Base-by-base conservation (phyloP, 768 basidiomycete species). In the Tricholoma matsutake region DNA sequence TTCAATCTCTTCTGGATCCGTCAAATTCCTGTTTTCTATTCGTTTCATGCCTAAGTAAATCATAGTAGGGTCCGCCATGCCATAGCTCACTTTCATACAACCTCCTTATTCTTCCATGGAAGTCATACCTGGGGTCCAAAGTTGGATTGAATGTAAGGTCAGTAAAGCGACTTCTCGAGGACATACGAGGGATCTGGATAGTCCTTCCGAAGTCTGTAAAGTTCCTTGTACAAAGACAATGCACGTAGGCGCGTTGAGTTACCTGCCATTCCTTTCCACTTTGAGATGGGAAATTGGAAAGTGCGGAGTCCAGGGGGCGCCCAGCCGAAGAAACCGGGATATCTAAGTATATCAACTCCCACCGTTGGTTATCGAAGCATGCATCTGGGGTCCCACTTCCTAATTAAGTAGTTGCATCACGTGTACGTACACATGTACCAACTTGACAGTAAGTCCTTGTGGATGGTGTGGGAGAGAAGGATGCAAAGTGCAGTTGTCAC, bases 161-260 rank as follows among this genome's bases (percentile, higher is more conserved):
- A 31, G 37, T 22, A 51, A 56, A 58, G 57, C 41, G 58, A 41
- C 55, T 60, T 64, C 55, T 56, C 51, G 66, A 57, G 61, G 59
- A 81, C 86, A 72, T 67, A 93, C 92, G 83, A 82, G 51, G 90
- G 86, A 69, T 94, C 92, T 35, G 89, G 89, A 64, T 93, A 92
- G 52, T 94, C 91, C 61, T 88, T 81, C 3, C 92, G 91, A 1
- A 94, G 82, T 59, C 89, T 80, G 64, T 88, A 86, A 7, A 94
- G 81, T 68, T 93, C 90, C 69, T 93, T 94, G 78, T 94, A 94
- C 31, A 94, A 75, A 0, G 85, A 80, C 6, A 92, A 74, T 1
- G 85, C 89, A 35, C 90, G 83, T 45, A 85, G 72, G 25, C 91
- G 84, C 47, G 83, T 81, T 18, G 78, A 72, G 60, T 75, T 80